Percentiles rank a stretch among this genome's conserved stretches.
Evolutionary conservation across 345 rosid species (phyloP).

Genomic region (Mallotus nudiflorus): DNA sequence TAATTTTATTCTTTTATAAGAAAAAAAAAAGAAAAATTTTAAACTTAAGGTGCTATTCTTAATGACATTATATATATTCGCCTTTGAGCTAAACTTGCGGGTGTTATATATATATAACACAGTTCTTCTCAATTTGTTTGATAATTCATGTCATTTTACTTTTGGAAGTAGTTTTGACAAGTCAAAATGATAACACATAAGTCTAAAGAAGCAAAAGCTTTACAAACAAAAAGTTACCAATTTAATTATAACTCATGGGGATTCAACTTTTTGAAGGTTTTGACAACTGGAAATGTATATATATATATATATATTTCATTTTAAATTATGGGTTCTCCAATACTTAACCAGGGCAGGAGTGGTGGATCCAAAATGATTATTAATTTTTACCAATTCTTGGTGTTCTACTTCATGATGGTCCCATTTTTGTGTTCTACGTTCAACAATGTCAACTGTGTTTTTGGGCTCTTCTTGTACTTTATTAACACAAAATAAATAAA

Average conservation of each 20-base stretch:
- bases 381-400: background rate
- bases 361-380: background rate
- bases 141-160: conserved; percentile 14
- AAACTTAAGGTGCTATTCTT: too few species aligned
- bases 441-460: conserved; percentile 9
- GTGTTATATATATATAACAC: too few species aligned
- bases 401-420: background rate
- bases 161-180: conserved; percentile 15
- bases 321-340: background rate
- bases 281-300: too few species aligned
- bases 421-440: background rate
- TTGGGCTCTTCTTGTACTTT: background rate
- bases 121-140: too few species aligned
- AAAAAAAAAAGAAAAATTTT: too few species aligned
- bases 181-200: background rate
- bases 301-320: background rate
- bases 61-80: too few species aligned
- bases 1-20: too few species aligned
- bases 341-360: background rate
- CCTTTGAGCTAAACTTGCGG: too few species aligned
- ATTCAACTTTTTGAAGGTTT: too few species aligned
- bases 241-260: background rate
- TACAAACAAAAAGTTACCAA: conserved; percentile 7
- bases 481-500: too few species aligned
- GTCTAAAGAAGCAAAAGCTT: conserved; percentile 2